A percentile compares a stretch with the other conserved stretches of the same genome.
phyloP scores from a whole-genome alignment of 306 rosid species.

The Rosa persica region DNA sequence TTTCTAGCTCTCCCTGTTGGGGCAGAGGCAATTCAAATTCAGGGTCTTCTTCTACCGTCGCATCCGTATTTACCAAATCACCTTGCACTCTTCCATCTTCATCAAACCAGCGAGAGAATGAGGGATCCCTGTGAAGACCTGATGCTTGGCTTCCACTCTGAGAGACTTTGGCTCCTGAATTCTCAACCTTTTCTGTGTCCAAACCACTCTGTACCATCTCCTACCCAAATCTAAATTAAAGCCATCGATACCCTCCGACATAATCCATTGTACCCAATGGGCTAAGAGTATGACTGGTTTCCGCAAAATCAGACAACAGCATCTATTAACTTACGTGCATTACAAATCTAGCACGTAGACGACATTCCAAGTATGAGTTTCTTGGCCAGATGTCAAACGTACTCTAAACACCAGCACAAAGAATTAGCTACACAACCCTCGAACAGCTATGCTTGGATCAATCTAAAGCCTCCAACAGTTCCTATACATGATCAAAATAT shows the following conservation, averaged over 20 bases:
- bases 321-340: slow-evolving; percentile 23
- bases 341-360: slow-evolving; percentile 21
- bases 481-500: slow-evolving; percentile 27
- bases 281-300: slow-evolving; percentile 24
- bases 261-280: slow-evolving; percentile 28
- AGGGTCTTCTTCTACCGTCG: slow-evolving; percentile 45
- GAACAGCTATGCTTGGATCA: slow-evolving; percentile 19
- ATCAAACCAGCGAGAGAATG: slow-evolving; percentile 72
- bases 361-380: slow-evolving; percentile 13
- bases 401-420: neutral
- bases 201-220: slow-evolving; percentile 61
- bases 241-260: slow-evolving; percentile 35
- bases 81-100: slow-evolving; percentile 46
- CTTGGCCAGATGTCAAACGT: slow-evolving; percentile 25
- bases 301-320: slow-evolving; percentile 26
- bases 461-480: slow-evolving; percentile 27
- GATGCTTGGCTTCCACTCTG: slow-evolving; percentile 39
- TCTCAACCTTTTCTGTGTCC: slow-evolving; percentile 40
- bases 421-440: slow-evolving; percentile 23
- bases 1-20: slow-evolving; percentile 43
- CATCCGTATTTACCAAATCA: slow-evolving; percentile 44
- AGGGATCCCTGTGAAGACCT: slow-evolving; percentile 57
- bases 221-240: slow-evolving; percentile 34
- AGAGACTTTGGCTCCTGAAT: slow-evolving; percentile 24
- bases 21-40: slow-evolving; percentile 60